phyloP scores from a whole-genome alignment of 2,329 filamentous ascomycete species.

The Aureobasidium sp. region DNA sequence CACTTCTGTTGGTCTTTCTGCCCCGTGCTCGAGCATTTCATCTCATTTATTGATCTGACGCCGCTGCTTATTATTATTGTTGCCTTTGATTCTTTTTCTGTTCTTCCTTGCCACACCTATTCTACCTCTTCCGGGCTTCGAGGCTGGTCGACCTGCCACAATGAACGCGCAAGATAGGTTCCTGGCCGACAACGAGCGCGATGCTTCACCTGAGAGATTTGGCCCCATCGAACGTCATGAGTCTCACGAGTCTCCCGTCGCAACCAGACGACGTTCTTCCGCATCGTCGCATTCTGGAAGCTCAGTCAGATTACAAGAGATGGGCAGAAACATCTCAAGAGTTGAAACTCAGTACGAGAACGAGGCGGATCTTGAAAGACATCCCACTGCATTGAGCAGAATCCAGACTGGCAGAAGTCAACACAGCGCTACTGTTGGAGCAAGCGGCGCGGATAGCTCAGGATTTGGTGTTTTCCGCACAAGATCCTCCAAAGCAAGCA shows the following conservation, averaged over 20 bases:
- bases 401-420: constrained; percentile 66
- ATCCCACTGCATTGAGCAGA: constrained; percentile 62
- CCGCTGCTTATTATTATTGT: background rate
- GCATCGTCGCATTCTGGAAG: constrained; percentile 48
- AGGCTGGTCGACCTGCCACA: background rate
- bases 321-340: constrained; percentile 48
- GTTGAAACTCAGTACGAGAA: constrained; percentile 57
- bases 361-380: constrained; percentile 50
- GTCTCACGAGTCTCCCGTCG: constrained; percentile 6
- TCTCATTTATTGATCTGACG: constrained; percentile 11
- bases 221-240: constrained; percentile 18
- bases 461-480: constrained; percentile 27
- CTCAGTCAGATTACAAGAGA: constrained; percentile 45
- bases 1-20: background rate
- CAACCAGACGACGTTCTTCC: constrained; percentile 25
- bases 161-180: constrained; percentile 51
- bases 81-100: background rate
- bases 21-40: constrained; percentile 6
- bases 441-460: constrained; percentile 10
- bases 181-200: constrained; percentile 48
- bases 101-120: background rate
- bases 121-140: background rate
- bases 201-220: constrained; percentile 42
- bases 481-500: constrained; percentile 42
- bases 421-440: constrained; percentile 65